A percentile compares a stretch with the other conserved stretches of the same genome.
These are phyloP conservation scores for Bocquillonia castaneifolia DNA, from an alignment of 441 rosid species.

Conservation along the genomic window DNA sequence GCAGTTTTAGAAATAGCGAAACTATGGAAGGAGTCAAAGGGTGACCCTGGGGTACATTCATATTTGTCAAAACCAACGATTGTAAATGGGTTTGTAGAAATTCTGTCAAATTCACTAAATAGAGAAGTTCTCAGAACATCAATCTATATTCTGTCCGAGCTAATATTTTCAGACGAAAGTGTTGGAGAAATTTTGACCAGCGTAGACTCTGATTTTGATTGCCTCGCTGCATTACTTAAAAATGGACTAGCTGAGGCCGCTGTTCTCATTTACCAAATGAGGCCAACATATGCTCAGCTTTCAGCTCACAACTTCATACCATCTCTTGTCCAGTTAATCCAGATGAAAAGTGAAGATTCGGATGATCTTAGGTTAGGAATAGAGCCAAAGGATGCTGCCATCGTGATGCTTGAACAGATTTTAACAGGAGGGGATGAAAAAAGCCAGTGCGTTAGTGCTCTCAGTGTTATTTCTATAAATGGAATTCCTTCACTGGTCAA, in stretches of 20 bases:
- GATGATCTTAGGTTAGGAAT: conserved; percentile 37
- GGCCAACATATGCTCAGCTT: conserved; percentile 48
- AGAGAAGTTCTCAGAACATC: conserved; percentile 49
- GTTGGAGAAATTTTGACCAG: conserved; percentile 50
- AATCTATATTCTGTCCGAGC: conserved; percentile 46
- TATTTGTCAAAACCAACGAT: conserved; percentile 45
- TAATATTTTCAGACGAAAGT: conserved; percentile 38
- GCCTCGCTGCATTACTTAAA: conserved; percentile 51
- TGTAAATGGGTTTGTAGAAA: conserved; percentile 54
- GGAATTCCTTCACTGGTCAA: conserved; percentile 49
- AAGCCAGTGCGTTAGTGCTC: conserved; percentile 37
- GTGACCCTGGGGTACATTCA: conserved; percentile 48
- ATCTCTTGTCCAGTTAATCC: conserved; percentile 43
- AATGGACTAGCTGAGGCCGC: conserved; percentile 61
- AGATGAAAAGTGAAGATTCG: conserved; percentile 29
- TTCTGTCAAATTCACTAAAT: conserved; percentile 48
- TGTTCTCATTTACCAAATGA: conserved; percentile 49
- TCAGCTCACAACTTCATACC: conserved; percentile 50
- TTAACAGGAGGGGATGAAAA: conserved; percentile 48
- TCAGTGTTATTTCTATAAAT: conserved; percentile 41
- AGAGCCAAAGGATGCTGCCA: conserved; percentile 54
- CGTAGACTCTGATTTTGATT: conserved; percentile 58
- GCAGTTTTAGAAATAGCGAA: conserved; percentile 50
- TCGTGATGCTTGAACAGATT: conserved; percentile 58
- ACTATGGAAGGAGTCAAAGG: conserved; percentile 55